Base-by-base conservation (phyloP, 352 stramenopile genomes). In the Phytophthora pinifolia region DNA sequence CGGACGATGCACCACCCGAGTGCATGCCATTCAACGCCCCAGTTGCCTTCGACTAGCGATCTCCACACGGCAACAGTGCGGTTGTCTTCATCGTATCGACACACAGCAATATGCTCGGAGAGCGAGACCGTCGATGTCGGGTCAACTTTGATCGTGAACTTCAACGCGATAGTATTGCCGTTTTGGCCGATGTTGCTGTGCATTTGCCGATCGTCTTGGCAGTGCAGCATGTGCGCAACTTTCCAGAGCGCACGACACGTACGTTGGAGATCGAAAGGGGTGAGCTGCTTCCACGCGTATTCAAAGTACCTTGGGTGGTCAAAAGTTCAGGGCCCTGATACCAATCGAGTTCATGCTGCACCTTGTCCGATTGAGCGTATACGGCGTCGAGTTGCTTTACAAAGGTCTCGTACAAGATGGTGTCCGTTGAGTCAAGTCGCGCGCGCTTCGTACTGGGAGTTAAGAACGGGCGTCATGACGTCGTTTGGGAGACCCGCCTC, bases 21-120 rank as follows among this genome's bases (percentile, higher is more conserved):
- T 51, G 38, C 22, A 60, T 43, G 3, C 57, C 57, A n/a, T 25
- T 46, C 18, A 50, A 36, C 8, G 22, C 14, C 5, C 25, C 44
- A n/a, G 10, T 47, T 46, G 17, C 32, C 50, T 34, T 81, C 59
- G 32, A 70, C 66, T 38, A 76, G 54, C 10, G 72, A 62, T 15
- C 57, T 69, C 72, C 72, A 86, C 12, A 77, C 65, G 34, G 81
- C 53, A 32, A 86, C 65, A 3, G 74, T 64, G 17, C 75, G 72
- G 37, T 74, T 46, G 37, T 65, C 22, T 42, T 83, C 72, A 9
- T 76, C 54, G 58, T 74, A 79, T 13, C 68, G 58, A 6, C 73
- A 65, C 22, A 74, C 49, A 31, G 83, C 59, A n/a, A 62, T 43
- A 9, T 37, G 32, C 25, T 55, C 34, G 17, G 18, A 15, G 2